Evolutionary conservation across 2,329 filamentous ascomycete genomes (phyloP).

Genomic region (Fusarium gaditjirri): DNA sequence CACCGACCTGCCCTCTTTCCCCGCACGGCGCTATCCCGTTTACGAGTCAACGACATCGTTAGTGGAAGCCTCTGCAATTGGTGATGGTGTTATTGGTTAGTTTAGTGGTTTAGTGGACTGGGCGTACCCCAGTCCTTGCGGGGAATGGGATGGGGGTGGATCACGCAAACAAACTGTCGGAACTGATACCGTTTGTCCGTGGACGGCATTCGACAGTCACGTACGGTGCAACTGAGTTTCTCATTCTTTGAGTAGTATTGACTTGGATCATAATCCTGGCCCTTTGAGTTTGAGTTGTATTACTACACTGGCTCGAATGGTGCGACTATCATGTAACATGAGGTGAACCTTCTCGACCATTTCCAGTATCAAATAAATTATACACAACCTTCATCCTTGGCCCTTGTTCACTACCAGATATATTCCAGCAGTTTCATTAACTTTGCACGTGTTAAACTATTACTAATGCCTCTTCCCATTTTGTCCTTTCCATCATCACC

Average conservation of each 20-base stretch:
- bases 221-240: not conserved
- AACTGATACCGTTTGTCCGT: not conserved
- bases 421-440: rapidly evolving
- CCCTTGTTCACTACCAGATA: rapidly evolving
- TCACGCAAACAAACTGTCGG: not conserved
- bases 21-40: not conserved
- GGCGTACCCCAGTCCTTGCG: not conserved
- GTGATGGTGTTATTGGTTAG: not conserved
- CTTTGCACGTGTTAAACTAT: not conserved
- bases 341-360: not conserved
- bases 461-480: rapidly evolving
- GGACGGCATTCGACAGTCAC: too few species aligned
- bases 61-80: not conserved
- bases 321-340: not conserved
- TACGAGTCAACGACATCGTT: not conserved
- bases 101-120: not conserved
- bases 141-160: not conserved
- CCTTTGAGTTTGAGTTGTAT: not conserved
- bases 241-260: rapidly evolving
- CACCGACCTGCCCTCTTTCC: not conserved
- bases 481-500: not conserved
- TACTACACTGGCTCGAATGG: not conserved
- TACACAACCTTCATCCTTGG: not conserved
- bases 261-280: rapidly evolving
- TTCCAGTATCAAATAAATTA: not conserved